A percentile compares a stretch with the other conserved stretches of the same genome.
phyloP scores from a whole-genome alignment of 371 early-diverging fungal species.

The Mortierella polycephala region DNA sequence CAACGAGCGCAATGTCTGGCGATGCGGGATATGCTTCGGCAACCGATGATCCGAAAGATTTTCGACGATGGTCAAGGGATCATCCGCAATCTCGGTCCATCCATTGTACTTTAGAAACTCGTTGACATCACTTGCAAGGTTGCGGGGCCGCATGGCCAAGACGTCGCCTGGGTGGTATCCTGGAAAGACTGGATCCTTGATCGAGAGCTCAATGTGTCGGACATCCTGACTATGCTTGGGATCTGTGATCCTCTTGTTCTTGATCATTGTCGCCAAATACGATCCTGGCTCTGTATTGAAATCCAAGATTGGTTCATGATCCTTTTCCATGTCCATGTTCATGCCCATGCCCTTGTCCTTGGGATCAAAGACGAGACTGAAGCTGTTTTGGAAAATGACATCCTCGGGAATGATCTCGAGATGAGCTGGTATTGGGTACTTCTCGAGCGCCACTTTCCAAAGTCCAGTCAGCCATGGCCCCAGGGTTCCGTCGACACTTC shows the following conservation, averaged over 20 bases:
- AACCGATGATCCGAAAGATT: conserved; percentile 58
- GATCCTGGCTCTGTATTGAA: conserved; percentile 26
- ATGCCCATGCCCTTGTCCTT: conserved; percentile 21
- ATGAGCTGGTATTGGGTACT: conserved; percentile 69
- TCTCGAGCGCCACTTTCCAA: conserved; percentile 72
- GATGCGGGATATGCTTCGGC: conserved; percentile 58
- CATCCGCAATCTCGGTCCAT: conserved; percentile 80
- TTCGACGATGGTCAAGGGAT: conserved; percentile 61
- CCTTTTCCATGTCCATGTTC: conserved; percentile 17
- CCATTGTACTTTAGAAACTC: conserved; percentile 74
- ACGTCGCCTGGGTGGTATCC: conserved; percentile 89
- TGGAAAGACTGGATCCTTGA: conserved; percentile 32
- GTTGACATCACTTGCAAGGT: conserved; percentile 73
- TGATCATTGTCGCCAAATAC: conserved; percentile 56
- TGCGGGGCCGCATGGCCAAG: conserved; percentile 79
- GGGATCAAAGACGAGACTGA: conserved; percentile 26
- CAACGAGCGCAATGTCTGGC: conserved; percentile 76
- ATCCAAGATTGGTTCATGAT: conserved; percentile 56
- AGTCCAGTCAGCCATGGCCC: conserved; percentile 85
- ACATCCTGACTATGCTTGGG: conserved; percentile 92
- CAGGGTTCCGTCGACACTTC: conserved; percentile 83
- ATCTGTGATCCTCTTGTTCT: conserved; percentile 79
- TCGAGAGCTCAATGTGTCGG: conserved; percentile 69
- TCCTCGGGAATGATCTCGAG: conserved; percentile 67
- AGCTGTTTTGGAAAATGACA: conserved; percentile 57